Evolutionary conservation across 2,329 filamentous ascomycete species (phyloP).

Genomic region (Exophiala sp.): DNA sequence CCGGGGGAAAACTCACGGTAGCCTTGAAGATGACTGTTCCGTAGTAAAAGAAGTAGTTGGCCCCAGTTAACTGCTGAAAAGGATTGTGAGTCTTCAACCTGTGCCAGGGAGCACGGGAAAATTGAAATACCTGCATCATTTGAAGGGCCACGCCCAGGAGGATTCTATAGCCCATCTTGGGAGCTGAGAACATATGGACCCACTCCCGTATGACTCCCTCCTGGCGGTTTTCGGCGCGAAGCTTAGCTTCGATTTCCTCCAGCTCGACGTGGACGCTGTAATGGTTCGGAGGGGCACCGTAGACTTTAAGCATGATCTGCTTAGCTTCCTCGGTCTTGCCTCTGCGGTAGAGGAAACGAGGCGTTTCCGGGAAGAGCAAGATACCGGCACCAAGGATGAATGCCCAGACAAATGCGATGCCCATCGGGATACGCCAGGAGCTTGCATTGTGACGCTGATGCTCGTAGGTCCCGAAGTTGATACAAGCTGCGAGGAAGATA

Average conservation of each 20-base stretch:
- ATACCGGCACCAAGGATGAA: conserved; percentile 54
- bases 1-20: conserved; percentile 34
- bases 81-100: too few relatives aligned
- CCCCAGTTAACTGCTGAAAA: conserved; percentile 49
- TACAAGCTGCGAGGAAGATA: conserved; percentile 60
- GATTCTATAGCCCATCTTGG: conserved; percentile 48
- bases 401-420: conserved; percentile 55
- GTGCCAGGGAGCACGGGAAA: too few relatives aligned
- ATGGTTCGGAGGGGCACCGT: conserved; percentile 56
- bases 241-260: conserved; percentile 56
- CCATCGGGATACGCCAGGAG: conserved; percentile 51
- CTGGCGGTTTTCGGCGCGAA: conserved; percentile 50
- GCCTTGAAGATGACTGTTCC: conserved; percentile 62
- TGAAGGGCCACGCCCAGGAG: too few relatives aligned
- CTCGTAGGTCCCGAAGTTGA: conserved; percentile 43
- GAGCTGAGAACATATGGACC: conserved; percentile 46
- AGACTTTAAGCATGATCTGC: conserved; percentile 51
- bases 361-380: conserved; percentile 54
- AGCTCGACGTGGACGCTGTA: conserved; percentile 54
- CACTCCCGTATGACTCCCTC: conserved; percentile 39
- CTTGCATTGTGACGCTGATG: conserved; percentile 27
- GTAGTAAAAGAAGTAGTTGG: conserved; percentile 53
- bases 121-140: too few relatives aligned
- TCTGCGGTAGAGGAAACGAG: conserved; percentile 57
- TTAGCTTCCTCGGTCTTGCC: conserved; percentile 52